Conservation (phyloP, 2,329 filamentous ascomycete species). For the Trichoderma afroharzianum region DNA sequence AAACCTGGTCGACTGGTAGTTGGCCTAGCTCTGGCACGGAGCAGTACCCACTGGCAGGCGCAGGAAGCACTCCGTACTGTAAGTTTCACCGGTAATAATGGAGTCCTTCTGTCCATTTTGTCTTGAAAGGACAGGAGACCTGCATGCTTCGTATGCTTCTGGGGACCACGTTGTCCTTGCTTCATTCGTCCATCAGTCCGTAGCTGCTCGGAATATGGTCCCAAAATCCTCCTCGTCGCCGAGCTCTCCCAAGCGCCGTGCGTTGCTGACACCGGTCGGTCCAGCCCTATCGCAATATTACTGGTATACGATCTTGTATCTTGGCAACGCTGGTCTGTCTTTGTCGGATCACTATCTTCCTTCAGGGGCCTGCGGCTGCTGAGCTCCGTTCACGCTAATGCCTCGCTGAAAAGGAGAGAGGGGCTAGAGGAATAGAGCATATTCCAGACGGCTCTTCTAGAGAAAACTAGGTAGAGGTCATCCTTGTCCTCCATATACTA, state of each 20-base stretch:
- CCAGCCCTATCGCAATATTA: slow-evolving; percentile 10
- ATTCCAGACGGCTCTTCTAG: not conserved
- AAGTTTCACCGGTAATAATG: not conserved
- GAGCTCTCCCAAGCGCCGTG: not conserved
- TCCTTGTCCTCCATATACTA: not conserved
- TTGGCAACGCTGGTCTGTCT: not conserved
- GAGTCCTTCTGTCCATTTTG: not conserved
- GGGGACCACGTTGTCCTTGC: not conserved
- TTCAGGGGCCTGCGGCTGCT: not conserved
- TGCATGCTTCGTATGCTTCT: not conserved
- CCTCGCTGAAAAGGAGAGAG: not conserved
- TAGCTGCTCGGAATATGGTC: not conserved
- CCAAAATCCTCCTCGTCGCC: not conserved
- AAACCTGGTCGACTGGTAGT: not conserved
- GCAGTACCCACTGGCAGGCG: not conserved
- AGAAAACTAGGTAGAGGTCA: not conserved
- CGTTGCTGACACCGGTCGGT: not conserved
- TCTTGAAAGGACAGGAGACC: not conserved
- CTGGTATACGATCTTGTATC: not conserved
- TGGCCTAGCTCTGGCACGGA: not conserved
- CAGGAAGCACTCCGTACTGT: not conserved
- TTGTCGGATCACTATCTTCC: slow-evolving; percentile 3
- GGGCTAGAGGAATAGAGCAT: not conserved
- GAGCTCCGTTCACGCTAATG: slow-evolving; percentile 4
- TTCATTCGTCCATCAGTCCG: not conserved